Conservation (phyloP, 495 filamentous ascomycete genomes). For the Aspergillus leporis region DNA sequence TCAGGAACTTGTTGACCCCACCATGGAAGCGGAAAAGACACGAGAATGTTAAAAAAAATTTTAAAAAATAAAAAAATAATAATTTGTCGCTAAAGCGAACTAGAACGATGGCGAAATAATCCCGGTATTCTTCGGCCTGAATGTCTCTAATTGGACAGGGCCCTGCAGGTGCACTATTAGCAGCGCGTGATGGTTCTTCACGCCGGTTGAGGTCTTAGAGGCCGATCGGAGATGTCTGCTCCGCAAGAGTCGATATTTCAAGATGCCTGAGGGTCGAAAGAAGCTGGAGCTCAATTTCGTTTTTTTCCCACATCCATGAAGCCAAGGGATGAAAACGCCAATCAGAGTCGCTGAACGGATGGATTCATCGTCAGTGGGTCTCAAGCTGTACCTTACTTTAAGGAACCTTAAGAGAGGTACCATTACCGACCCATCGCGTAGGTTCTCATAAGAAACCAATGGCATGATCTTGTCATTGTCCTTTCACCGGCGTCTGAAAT, state of each 20-base stretch:
- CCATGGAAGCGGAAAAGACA: conserved; percentile 10
- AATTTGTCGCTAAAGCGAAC: not conserved
- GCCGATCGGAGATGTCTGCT: conserved; percentile 23
- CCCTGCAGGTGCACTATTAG: conserved; percentile 9
- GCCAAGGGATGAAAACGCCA: conserved; percentile 12
- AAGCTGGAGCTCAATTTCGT: conserved; percentile 9
- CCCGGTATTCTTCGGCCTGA: not conserved
- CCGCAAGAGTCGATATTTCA: conserved; percentile 15
- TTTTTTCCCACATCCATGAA: conserved; percentile 8
- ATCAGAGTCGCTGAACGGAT: conserved; percentile 10
- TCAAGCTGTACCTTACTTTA: conserved; percentile 3
- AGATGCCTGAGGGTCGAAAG: conserved; percentile 10
- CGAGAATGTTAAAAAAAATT: conserved; percentile 12
- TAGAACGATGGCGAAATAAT: not conserved
- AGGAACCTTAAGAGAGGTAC: conserved; percentile 5
- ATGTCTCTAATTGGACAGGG: not conserved
- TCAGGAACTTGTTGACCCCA: conserved; percentile 18
- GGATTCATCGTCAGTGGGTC: conserved; percentile 12
- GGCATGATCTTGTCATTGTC: not conserved
- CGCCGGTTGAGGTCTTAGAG: not conserved
- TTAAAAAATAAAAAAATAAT: conserved; percentile 13
- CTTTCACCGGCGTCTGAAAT: not conserved
- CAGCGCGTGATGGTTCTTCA: not conserved
- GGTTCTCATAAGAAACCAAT: not conserved
- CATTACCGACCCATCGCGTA: not conserved